Conservation (phyloP, 2,329 filamentous ascomycete species). For the Sclerotinia minor region DNA sequence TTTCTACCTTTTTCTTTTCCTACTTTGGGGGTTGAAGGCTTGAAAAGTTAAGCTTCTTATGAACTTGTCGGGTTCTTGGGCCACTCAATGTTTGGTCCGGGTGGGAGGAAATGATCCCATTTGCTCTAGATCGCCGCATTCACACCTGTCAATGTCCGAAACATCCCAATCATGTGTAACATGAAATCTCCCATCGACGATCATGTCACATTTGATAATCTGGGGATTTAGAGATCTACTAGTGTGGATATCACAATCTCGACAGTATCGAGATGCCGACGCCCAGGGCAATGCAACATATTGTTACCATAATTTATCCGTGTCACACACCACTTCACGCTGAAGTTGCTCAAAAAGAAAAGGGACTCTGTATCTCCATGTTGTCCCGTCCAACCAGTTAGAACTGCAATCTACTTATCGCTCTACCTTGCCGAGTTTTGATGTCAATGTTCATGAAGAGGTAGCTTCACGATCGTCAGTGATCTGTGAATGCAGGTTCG, state of each 20-base stretch:
- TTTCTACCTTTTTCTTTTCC: not conserved
- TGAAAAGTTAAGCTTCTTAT: not conserved
- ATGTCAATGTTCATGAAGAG: not conserved
- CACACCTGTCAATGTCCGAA: constrained; percentile 10
- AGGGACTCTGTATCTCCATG: not conserved
- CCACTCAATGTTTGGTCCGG: not conserved
- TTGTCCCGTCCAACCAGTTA: not conserved
- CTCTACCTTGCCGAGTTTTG: not conserved
- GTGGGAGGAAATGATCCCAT: constrained; percentile 7
- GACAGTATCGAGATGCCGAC: not conserved
- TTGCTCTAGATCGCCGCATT: constrained; percentile 3
- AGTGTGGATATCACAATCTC: not conserved
- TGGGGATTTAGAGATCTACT: constrained; percentile 2
- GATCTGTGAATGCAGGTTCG: not conserved
- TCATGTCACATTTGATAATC: constrained; percentile 14
- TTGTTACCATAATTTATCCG: not conserved
- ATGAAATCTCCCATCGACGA: constrained; percentile 4
- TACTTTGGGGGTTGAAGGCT: not conserved
- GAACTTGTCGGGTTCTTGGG: not conserved
- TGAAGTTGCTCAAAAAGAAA: not conserved
- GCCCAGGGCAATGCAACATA: constrained; percentile 1
- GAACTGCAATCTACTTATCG: too few relatives aligned
- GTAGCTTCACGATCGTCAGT: not conserved
- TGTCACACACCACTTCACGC: not conserved
- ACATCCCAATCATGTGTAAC: constrained; percentile 6